Evolutionary conservation across 1,139 yeast species (phyloP), one percentile per base, ranked within the genome.

Genomic region (Candida freyschussii): DNA sequence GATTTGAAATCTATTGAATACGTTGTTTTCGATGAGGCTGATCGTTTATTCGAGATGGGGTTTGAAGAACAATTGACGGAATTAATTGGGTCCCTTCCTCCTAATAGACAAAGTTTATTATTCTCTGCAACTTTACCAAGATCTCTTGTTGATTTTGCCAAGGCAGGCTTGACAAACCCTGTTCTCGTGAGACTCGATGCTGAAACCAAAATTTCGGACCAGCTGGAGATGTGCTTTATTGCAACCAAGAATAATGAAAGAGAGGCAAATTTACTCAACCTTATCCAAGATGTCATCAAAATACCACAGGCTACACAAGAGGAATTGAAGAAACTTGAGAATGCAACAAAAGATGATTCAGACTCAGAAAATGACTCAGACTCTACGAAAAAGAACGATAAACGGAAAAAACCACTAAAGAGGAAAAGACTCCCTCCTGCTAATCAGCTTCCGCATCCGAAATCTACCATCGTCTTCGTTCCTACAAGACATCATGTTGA

Each of bases 401-500:
- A 57, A 35, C 65, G 67, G 40, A 65, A 52, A 36, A 50, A 50
- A 48, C 64, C 48, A 43, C 51, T 57, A 31, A 72, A 69, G 44
- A 74, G 74, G 47, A 77, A 70, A 44, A 70, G 76, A 50, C 59
- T 79, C 31, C 89, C 95, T 7, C 74, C 80, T 2, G 94, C 95
- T 0, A 82, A 79, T 47, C 87, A 78, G 37, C 62, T 89, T 37
- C 96, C 96, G 2, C 80, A 94, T 2, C 78, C 79, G 34, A 65
- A 75, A 42, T 85, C 97, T 4, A 93, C 98, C 1, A 86, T 93
- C 50, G 72, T 93, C 4, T 93, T 91, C 51, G 96, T 86, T 6
- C 98, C 98, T 27, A 91, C 99, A 0, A 83, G 89, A 60, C 98
- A 91, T 62, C 98, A 91, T 60, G 98, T 91, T 18, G 99, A 91